Evolutionary conservation across 23 red algal species (phyloP).

Genomic region (Gracilaria gracilis): DNA sequence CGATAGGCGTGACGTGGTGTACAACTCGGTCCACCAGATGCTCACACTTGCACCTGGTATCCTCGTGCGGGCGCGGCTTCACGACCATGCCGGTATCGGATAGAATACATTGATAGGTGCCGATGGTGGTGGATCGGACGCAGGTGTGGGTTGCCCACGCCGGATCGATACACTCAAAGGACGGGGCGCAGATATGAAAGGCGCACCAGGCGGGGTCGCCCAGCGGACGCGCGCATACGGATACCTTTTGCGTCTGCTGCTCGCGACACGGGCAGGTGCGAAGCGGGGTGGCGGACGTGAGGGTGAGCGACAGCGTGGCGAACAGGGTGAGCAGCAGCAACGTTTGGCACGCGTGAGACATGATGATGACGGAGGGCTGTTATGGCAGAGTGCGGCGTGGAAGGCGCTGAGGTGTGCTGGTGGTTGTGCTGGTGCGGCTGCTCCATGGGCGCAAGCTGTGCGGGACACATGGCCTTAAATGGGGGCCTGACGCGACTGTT

Average conservation of each 20-base stretch:
- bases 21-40: constrained; percentile 2
- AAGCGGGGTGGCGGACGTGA: background rate
- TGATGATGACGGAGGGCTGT: background rate
- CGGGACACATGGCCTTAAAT: constrained; percentile 1
- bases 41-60: constrained; percentile 44
- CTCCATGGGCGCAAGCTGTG: background rate
- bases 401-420: background rate
- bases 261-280: constrained; percentile 65
- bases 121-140: constrained; percentile 6
- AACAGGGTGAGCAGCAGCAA: constrained; percentile 27
- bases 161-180: constrained; percentile 53
- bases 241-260: constrained; percentile 5
- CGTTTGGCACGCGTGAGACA: background rate
- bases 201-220: constrained; percentile 65
- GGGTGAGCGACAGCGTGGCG: background rate
- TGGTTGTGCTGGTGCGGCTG: background rate
- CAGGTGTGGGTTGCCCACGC: constrained; percentile 63
- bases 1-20: constrained; percentile 21
- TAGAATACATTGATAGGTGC: constrained; percentile 37
- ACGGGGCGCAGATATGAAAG: constrained; percentile 61
- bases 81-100: constrained; percentile 36
- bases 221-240: constrained; percentile 41
- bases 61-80: constrained; percentile 42
- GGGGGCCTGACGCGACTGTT: background rate
- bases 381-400: background rate